A percentile compares a stretch with the other conserved stretches of the same genome.
phyloP scores from a whole-genome alignment of 2,329 filamentous ascomycete genomes.

The Ascochyta clinopodiicola region DNA sequence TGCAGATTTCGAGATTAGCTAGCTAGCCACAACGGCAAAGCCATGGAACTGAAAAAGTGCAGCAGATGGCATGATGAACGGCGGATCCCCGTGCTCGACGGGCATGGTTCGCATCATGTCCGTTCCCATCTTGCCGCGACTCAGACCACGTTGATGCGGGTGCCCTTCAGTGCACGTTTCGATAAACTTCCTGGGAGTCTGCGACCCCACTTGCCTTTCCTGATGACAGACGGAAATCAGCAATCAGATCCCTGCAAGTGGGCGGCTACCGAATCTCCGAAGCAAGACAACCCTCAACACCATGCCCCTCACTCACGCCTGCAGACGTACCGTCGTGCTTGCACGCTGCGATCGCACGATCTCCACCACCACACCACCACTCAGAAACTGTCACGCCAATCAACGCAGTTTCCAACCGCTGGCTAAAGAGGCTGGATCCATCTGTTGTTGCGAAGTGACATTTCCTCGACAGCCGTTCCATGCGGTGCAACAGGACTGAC shows the following conservation, averaged over 20 bases:
- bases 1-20: constrained; percentile 25
- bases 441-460: constrained; percentile 3
- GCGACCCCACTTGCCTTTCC: constrained; percentile 40
- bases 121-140: constrained; percentile 8
- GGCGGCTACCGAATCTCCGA: constrained; percentile 17
- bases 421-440: not conserved
- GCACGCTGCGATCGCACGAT: constrained; percentile 10
- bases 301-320: constrained; percentile 23
- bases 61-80: constrained; percentile 1
- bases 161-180: constrained; percentile 20
- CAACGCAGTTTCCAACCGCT: not conserved
- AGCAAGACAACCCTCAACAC: constrained; percentile 34
- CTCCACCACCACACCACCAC: constrained; percentile 5
- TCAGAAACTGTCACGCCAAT: not conserved
- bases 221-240: constrained; percentile 22
- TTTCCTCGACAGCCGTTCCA: constrained; percentile 9
- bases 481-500: constrained; percentile 21
- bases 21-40: constrained; percentile 29
- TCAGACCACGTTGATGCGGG: constrained; percentile 8
- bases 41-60: constrained; percentile 8
- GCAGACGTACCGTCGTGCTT: not conserved
- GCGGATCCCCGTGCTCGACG: constrained; percentile 1
- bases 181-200: constrained; percentile 20
- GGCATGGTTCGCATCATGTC: constrained; percentile 11
- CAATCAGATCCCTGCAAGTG: constrained; percentile 27